phyloP scores from a whole-genome alignment of 176 grass and related monocot genomes.

The Juncus effusus region DNA sequence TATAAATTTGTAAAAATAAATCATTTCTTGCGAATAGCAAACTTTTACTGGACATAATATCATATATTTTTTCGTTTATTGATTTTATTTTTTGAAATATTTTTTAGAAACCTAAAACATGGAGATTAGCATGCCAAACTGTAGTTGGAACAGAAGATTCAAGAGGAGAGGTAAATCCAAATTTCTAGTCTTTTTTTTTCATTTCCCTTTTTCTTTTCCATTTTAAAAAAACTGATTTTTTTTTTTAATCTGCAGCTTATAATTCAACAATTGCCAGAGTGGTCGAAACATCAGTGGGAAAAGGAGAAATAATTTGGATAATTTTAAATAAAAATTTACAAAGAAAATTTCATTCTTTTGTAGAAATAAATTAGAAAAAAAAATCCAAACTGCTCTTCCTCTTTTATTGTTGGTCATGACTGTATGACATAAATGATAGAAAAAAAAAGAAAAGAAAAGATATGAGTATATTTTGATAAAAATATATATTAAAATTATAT shows the following conservation, averaged over 20 bases:
- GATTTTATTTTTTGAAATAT: slow-evolving; percentile 39
- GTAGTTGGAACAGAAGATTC: slow-evolving; percentile 74
- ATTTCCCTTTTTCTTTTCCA: no score
- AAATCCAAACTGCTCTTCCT: no score
- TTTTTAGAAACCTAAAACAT: slow-evolving; percentile 74
- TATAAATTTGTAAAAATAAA: slow-evolving; percentile 13
- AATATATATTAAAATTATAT: no score
- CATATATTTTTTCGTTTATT: background rate
- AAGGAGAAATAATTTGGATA: slow-evolving; percentile 20
- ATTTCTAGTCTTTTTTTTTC: background rate
- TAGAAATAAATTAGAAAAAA: background rate
- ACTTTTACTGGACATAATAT: background rate
- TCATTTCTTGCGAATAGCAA: background rate
- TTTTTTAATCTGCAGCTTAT: slow-evolving; percentile 46
- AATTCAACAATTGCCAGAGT: slow-evolving; percentile 89
- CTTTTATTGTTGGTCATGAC: no score
- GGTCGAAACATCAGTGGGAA: slow-evolving; percentile 82
- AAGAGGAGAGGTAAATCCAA: slow-evolving; percentile 51
- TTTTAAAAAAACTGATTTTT: no score
- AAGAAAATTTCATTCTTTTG: background rate
- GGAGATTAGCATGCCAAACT: slow-evolving; percentile 92
- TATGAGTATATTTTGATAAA: no score
- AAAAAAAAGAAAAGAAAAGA: no score
- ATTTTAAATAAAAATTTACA: background rate
- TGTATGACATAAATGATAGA: no score